These are phyloP conservation scores for Fraxinus xanthoxyloides DNA, from an alignment of 305 asterid genomes.

Conservation along the genomic window DNA sequence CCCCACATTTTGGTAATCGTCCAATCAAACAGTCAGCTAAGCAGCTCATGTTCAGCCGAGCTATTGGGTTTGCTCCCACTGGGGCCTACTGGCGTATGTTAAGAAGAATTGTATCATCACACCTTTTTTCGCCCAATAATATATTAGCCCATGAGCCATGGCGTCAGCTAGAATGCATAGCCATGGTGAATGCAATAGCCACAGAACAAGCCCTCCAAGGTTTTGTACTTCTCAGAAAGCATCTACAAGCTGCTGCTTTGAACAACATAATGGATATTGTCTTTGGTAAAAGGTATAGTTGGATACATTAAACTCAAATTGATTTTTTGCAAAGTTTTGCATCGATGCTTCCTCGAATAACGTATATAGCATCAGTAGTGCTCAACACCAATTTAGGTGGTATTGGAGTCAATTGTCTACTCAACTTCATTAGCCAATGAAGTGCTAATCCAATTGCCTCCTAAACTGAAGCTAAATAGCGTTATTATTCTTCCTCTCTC, in stretches of 20 bases:
- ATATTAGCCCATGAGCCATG: conserved; percentile 42
- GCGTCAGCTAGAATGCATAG: conserved; percentile 42
- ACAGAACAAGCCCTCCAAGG: conserved; percentile 44
- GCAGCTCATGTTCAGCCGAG: conserved; percentile 63
- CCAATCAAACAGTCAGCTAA: conserved; percentile 64
- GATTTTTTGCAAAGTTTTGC: not conserved
- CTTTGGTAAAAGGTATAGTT: conserved; percentile 45
- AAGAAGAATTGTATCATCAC: conserved; percentile 51
- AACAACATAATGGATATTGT: conserved; percentile 56
- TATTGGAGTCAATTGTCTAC: not conserved
- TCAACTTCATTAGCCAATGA: not conserved
- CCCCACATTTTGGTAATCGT: conserved; percentile 56
- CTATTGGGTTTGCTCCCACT: conserved; percentile 67
- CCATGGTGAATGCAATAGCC: conserved; percentile 40
- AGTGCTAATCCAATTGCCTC: not conserved
- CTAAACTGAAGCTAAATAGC: not conserved
- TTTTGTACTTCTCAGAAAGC: conserved; percentile 39
- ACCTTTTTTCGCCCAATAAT: conserved; percentile 52
- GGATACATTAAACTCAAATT: conserved; percentile 13
- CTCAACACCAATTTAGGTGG: not conserved
- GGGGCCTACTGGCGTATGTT: conserved; percentile 59
- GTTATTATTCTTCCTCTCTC: not conserved
- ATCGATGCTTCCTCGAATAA: not conserved
- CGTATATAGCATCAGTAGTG: not conserved
- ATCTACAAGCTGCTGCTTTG: conserved; percentile 46